phyloP scores from a whole-genome alignment of 345 rosid species.

The Aegle marmelos region DNA sequence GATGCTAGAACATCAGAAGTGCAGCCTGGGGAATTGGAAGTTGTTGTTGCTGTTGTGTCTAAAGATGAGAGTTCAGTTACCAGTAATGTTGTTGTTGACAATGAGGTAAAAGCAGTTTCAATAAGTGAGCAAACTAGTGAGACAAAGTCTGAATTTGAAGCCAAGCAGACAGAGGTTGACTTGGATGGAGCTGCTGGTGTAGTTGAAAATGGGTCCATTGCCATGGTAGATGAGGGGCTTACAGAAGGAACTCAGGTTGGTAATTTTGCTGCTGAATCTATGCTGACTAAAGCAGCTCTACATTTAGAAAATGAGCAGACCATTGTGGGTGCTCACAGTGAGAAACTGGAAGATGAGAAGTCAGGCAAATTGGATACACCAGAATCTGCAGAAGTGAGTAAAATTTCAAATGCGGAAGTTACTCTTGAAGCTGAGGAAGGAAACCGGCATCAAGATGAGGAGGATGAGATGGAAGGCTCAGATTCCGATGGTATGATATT shows the following conservation, averaged over 20 bases:
- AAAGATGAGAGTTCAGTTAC: background rate
- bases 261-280: constrained; percentile 14
- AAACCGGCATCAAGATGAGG: constrained; percentile 25
- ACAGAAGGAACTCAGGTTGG: constrained; percentile 22
- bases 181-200: constrained; percentile 16
- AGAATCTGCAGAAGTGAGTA: constrained; percentile 11
- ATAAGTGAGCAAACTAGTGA: constrained; percentile 18
- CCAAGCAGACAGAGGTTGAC: constrained; percentile 23
- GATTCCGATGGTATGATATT: constrained; percentile 65
- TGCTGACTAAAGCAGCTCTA: constrained; percentile 9
- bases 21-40: constrained; percentile 21
- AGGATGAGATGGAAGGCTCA: constrained; percentile 44
- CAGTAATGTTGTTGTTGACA: background rate
- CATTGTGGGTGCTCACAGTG: background rate
- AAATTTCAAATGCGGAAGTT: constrained; percentile 23
- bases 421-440: constrained; percentile 38
- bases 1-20: constrained; percentile 15
- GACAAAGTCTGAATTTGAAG: constrained; percentile 28
- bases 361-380: constrained; percentile 9
- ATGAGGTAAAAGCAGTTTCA: constrained; percentile 18
- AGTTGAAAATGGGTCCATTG: constrained; percentile 14
- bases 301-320: constrained; percentile 16
- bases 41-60: constrained; percentile 7
- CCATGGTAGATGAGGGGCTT: constrained; percentile 30
- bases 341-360: constrained; percentile 15